These are phyloP conservation scores for Sugiyamaella chiloensis DNA, from an alignment of 805 yeast species.

Conservation along the genomic window DNA sequence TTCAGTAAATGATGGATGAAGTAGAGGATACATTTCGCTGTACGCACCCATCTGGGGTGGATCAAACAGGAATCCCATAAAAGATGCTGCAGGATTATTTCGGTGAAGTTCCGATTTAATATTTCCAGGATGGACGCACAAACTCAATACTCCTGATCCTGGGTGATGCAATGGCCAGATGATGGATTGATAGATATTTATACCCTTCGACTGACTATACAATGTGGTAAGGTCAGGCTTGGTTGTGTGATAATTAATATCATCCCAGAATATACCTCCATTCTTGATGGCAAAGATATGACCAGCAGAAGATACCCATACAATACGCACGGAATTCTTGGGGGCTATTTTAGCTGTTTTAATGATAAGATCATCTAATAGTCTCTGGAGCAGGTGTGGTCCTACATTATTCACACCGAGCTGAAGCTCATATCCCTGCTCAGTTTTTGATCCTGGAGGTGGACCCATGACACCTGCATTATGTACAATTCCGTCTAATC, in stretches of 20 bases:
- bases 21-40: slow-evolving; percentile 41
- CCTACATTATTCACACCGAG: slow-evolving; percentile 49
- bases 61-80: background rate
- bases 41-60: slow-evolving; percentile 40
- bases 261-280: slow-evolving; percentile 38
- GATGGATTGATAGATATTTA: slow-evolving; percentile 37
- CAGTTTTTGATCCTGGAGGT: slow-evolving; percentile 32
- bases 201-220: slow-evolving; percentile 47
- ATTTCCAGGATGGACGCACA: slow-evolving; percentile 44
- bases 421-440: slow-evolving; percentile 47
- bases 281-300: slow-evolving; percentile 30
- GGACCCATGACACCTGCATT: slow-evolving; percentile 49
- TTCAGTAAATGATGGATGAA: slow-evolving; percentile 38
- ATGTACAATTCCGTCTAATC: slow-evolving; percentile 39
- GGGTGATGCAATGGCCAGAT: slow-evolving; percentile 38
- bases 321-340: slow-evolving; percentile 32
- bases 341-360: slow-evolving; percentile 32
- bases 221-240: slow-evolving; percentile 18
- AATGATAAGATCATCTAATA: slow-evolving; percentile 38
- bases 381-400: slow-evolving; percentile 42
- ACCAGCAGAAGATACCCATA: slow-evolving; percentile 39
- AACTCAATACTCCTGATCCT: slow-evolving; percentile 33
- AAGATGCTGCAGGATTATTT: background rate
- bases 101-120: slow-evolving; percentile 36
- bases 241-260: slow-evolving; percentile 26